Evolutionary conservation across 23 red algal species (phyloP).

Genomic region (Cyanidiococcus yangmingshanensis): DNA sequence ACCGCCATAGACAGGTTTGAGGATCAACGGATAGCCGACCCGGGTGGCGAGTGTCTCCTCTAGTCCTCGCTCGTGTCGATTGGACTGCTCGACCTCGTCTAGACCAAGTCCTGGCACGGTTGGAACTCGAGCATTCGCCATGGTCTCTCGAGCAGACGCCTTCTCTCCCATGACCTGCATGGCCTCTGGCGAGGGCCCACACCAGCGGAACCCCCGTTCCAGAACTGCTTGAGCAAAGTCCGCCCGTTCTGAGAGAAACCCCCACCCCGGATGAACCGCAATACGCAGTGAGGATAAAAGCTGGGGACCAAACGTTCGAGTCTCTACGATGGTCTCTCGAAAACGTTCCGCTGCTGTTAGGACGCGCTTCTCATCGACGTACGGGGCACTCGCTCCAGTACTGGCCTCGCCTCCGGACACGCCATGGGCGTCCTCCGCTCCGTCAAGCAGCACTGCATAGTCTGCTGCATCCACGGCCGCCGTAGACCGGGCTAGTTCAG

Average conservation of each 20-base stretch:
- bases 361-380: slow-evolving; percentile 6
- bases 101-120: slow-evolving; percentile 66
- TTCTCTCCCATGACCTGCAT: slow-evolving; percentile 80
- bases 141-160: slow-evolving; percentile 60
- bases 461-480: slow-evolving; percentile 37
- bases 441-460: slow-evolving; percentile 58
- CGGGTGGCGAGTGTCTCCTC: slow-evolving; percentile 12
- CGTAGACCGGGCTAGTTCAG: slow-evolving; percentile 30
- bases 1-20: slow-evolving; percentile 82
- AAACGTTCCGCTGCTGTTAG: neutral
- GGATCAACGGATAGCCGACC: slow-evolving; percentile 81
- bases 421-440: slow-evolving; percentile 25
- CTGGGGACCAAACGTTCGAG: neutral
- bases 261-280: slow-evolving; percentile 33
- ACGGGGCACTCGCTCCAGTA: neutral
- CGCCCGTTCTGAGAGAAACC: slow-evolving; percentile 31
- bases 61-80: slow-evolving; percentile 13
- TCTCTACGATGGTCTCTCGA: neutral
- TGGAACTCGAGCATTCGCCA: slow-evolving; percentile 62
- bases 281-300: neutral
- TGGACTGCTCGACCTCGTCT: slow-evolving; percentile 17
- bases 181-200: slow-evolving; percentile 22
- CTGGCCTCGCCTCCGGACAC: too few relatives aligned
- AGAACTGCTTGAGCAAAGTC: slow-evolving; percentile 27
- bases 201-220: slow-evolving; percentile 8